Base-by-base conservation (phyloP, 805 yeast genomes). In the Groenewaldozyma salmanticensis region DNA sequence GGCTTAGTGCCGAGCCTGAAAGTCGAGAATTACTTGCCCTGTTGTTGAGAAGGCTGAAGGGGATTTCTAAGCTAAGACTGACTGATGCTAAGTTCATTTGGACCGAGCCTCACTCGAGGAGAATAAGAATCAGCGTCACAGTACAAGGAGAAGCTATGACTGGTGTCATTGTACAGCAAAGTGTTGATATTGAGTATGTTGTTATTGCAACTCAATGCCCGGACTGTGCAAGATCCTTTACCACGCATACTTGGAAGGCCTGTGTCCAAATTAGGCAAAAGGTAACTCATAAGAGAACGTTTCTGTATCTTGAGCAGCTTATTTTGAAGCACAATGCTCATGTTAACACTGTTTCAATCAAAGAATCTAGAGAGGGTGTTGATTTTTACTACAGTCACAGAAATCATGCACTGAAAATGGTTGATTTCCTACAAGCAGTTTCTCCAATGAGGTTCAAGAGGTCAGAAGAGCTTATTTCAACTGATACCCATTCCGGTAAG, bases 21-120 rank as follows among this genome's bases (percentile, higher is more conserved):
- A 79, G 90, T 27, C 70, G 95, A 63, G 96, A 88, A 60, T 67
- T 90, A 39, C 65, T 88, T 51, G 95, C 95, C 2, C 66, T 86
- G 32, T 85, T 95, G 68, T 68, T 88, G 48, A 77, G 90, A 64
- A 77, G 90, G 58, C 70, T 88, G 53, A 85, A 81, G 57, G 95
- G 96, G 44, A 67, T 86, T 53, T 83, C 75, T 50, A 82, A 83
- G 55, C 92, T 87, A 35, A 70, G 96, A 53, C 68, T 92, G 45
- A 77, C 86, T 33, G 97, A 92, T 65, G 99, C 98, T 2, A 75
- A 88, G 4, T 92, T 88, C 54, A 77, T 94, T 47, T 92, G 99
- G 99, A 92, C 99, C 1, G 99, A 92, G 66, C 98, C 99, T 2
- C 99, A 92, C 62, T 87, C 96, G 21, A 75, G 98, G 63, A 80